These are phyloP conservation scores for Mycena latifolia DNA, from an alignment of 768 basidiomycete species.

Conservation along the genomic window DNA sequence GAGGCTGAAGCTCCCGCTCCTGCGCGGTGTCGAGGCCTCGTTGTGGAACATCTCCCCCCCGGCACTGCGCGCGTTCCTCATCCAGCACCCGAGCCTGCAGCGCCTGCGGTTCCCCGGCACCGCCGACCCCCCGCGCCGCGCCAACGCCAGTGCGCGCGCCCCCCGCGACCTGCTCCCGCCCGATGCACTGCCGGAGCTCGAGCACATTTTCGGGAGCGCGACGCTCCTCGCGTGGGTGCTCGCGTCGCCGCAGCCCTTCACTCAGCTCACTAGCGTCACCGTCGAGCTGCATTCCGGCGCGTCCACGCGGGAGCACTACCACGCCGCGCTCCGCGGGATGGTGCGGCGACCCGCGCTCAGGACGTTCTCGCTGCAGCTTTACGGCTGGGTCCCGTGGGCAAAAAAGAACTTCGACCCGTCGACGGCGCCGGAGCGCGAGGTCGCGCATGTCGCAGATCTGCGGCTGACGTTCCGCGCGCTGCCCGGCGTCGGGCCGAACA, in stretches of 20 bases:
- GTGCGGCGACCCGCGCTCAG: slow-evolving; percentile 5
- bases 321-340: background rate
- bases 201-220: slow-evolving; percentile 3
- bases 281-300: slow-evolving; percentile 3
- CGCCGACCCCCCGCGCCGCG: background rate
- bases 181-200: slow-evolving; percentile 6
- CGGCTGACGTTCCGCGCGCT: background rate
- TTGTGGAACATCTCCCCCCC: background rate
- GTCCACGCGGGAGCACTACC: background rate
- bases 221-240: slow-evolving; percentile 5
- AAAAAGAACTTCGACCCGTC: background rate
- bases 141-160: background rate
- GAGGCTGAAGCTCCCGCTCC: slow-evolving; percentile 2
- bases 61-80: slow-evolving; percentile 6
- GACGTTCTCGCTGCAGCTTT: background rate
- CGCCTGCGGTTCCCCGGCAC: background rate
- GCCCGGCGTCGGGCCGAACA: background rate
- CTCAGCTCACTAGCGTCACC: slow-evolving; percentile 3
- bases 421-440: background rate
- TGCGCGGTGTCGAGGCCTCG: background rate
- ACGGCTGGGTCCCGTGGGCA: slow-evolving; percentile 15
- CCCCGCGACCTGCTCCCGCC: background rate
- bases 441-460: slow-evolving; percentile 3
- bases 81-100: slow-evolving; percentile 11
- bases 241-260: slow-evolving; percentile 4